Percentiles rank a stretch among this genome's conserved stretches.
These are phyloP conservation scores for Vinca minor DNA, from an alignment of 257 asterid species.

Conservation along the genomic window DNA sequence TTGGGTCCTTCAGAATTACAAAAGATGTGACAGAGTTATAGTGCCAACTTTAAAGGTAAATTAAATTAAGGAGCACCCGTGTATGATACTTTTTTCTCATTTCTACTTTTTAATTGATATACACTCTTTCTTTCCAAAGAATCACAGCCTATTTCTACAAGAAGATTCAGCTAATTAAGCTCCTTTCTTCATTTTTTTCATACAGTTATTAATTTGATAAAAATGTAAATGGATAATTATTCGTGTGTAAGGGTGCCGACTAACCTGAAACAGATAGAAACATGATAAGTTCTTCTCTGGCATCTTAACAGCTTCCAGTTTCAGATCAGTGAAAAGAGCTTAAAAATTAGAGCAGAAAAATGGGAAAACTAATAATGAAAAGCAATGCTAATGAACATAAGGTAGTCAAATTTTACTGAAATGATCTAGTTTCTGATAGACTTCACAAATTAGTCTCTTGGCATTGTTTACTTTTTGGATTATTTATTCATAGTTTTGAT, in stretches of 20 bases:
- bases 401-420: not conserved
- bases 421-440: not conserved
- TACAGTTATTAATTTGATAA: not conserved
- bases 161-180: not conserved
- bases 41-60: conserved; percentile 79
- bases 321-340: not conserved
- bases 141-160: not conserved
- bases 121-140: not conserved
- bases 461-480: not conserved
- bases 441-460: not conserved
- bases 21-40: conserved; percentile 70
- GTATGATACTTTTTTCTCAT: not conserved
- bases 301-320: not conserved
- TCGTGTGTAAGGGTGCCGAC: not conserved
- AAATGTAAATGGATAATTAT: not conserved
- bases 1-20: conserved; percentile 69
- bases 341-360: not conserved
- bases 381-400: not conserved
- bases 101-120: not conserved
- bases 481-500: not conserved
- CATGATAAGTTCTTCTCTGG: not conserved
- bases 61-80: not conserved
- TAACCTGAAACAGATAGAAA: not conserved
- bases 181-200: not conserved
- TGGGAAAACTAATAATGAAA: not conserved